Percentiles rank a stretch among this genome's conserved stretches.
Conservation (phyloP, 2,329 filamentous ascomycete species). For the Venturia carpophila region DNA sequence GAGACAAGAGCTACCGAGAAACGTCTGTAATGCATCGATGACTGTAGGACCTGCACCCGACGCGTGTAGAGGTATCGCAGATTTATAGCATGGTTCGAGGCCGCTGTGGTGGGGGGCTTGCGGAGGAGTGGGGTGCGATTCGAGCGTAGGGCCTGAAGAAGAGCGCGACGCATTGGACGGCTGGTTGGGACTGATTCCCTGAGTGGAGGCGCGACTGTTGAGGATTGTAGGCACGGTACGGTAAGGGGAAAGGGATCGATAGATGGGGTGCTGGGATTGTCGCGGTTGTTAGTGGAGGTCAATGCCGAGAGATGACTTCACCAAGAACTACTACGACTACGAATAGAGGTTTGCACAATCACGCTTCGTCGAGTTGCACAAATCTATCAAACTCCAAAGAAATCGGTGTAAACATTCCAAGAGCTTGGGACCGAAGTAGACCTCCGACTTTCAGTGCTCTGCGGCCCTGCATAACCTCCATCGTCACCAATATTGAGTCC, state of each 20-base stretch:
- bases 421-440: neutral
- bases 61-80: neutral
- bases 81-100: slow-evolving; percentile 15
- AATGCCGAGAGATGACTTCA: slow-evolving; percentile 1
- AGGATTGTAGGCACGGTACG: neutral
- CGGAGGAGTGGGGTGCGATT: slow-evolving; percentile 55
- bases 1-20: slow-evolving; percentile 60
- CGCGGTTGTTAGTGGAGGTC: neutral
- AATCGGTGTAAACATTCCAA: neutral
- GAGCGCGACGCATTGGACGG: slow-evolving; percentile 63
- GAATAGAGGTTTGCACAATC: neutral
- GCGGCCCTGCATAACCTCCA: too few species aligned
- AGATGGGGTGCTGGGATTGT: slow-evolving; percentile 4
- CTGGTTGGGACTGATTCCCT: neutral
- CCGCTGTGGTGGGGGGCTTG: slow-evolving; percentile 40
- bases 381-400: neutral
- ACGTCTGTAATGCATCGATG: slow-evolving; percentile 69
- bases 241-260: neutral
- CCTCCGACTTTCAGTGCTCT: too few species aligned
- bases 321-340: neutral
- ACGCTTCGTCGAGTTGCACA: neutral
- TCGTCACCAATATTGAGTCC: neutral
- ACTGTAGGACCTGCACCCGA: slow-evolving; percentile 41
- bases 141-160: slow-evolving; percentile 59
- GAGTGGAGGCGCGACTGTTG: neutral